Evolutionary conservation across 176 grass and related monocot genomes (phyloP).

Genomic region (Triticum monococcum): DNA sequence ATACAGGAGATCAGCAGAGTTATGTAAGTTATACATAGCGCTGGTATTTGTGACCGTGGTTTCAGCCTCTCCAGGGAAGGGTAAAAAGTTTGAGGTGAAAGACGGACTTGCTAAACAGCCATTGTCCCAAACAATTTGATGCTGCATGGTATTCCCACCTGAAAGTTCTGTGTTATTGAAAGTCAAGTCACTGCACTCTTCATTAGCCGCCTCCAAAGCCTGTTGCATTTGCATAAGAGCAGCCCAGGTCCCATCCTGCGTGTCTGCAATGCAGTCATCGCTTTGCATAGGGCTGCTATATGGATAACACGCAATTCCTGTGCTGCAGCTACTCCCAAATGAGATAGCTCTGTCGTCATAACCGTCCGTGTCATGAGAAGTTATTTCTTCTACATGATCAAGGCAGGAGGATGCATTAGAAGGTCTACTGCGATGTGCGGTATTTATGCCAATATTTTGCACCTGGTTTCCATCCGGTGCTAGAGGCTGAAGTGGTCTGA

Average conservation of each 20-base stretch:
- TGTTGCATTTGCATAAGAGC: constrained; percentile 55
- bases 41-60: constrained; percentile 32
- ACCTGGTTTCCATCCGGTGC: constrained; percentile 19
- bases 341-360: constrained; percentile 50
- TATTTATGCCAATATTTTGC: constrained; percentile 8
- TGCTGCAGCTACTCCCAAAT: constrained; percentile 48
- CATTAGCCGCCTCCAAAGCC: constrained; percentile 40
- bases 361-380: constrained; percentile 26
- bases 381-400: constrained; percentile 52
- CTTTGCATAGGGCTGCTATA: constrained; percentile 45
- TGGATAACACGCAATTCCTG: constrained; percentile 23
- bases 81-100: constrained; percentile 50
- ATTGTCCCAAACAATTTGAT: constrained; percentile 50
- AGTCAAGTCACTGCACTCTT: constrained; percentile 60
- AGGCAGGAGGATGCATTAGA: constrained; percentile 40
- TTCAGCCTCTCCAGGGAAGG: constrained; percentile 47
- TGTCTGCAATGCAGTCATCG: constrained; percentile 31
- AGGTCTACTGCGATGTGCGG: constrained; percentile 13
- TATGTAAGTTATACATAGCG: constrained; percentile 25
- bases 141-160: constrained; percentile 36
- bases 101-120: constrained; percentile 51
- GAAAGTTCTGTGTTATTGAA: constrained; percentile 49
- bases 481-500: constrained; percentile 16
- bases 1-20: constrained; percentile 26
- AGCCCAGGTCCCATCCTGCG: constrained; percentile 44